Evolutionary conservation across 2,329 filamentous ascomycete genomes (phyloP).

Genomic region (Cladophialophora exuberans): DNA sequence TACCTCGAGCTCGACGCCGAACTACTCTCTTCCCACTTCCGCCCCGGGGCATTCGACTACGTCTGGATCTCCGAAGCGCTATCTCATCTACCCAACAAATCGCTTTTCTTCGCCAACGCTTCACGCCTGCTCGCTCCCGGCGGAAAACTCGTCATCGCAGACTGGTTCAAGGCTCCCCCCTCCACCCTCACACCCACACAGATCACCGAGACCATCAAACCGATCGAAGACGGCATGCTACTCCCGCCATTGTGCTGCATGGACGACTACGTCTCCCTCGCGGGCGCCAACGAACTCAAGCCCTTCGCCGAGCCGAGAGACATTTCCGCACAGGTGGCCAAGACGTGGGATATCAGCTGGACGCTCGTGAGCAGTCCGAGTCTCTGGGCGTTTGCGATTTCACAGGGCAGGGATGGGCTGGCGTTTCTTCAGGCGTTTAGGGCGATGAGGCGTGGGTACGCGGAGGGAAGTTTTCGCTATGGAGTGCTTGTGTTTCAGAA

Average conservation of each 20-base stretch:
- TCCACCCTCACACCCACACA: constrained; percentile 47
- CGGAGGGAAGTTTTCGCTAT: constrained; percentile 62
- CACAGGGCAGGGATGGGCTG: constrained; percentile 63
- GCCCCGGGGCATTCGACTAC: constrained; percentile 51
- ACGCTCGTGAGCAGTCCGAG: constrained; percentile 62
- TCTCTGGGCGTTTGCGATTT: constrained; percentile 64
- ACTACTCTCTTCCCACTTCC: constrained; percentile 60
- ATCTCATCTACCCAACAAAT: constrained; percentile 63
- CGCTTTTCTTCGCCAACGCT: constrained; percentile 61
- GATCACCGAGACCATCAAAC: constrained; percentile 57
- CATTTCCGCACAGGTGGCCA: constrained; percentile 61
- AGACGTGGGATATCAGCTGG: constrained; percentile 69
- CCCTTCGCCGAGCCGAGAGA: constrained; percentile 51
- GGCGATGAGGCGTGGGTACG: constrained; percentile 63
- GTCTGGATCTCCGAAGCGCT: constrained; percentile 67
- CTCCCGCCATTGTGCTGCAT: constrained; percentile 60
- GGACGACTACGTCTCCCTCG: constrained; percentile 57
- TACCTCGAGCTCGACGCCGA: constrained; percentile 66
- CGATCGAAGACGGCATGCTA: constrained; percentile 66
- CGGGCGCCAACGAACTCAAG: constrained; percentile 53
- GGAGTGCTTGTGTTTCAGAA: constrained; percentile 61
- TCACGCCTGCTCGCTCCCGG: constrained; percentile 49
- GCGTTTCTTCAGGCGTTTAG: constrained; percentile 65
- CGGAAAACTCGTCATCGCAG: constrained; percentile 60
- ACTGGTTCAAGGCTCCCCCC: constrained; percentile 66